Evolutionary conservation across 768 basidiomycete species (phyloP).

Genomic region (Pleurotus sapidus): DNA sequence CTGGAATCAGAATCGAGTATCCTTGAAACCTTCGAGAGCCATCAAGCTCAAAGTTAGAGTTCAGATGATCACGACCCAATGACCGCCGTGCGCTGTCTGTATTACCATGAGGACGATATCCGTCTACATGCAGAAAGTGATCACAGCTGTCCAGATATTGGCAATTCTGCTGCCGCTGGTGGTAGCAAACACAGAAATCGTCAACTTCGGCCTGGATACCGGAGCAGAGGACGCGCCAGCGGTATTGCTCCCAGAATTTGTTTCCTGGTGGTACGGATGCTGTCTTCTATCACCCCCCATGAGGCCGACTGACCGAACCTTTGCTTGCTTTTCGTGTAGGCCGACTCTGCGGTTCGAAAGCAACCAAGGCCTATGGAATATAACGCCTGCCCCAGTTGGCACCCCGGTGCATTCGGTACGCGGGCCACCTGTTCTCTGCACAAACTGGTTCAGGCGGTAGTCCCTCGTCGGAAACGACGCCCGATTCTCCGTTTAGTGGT

Average conservation of each 20-base stretch:
- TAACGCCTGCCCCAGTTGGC: conserved; percentile 39
- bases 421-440: conserved; percentile 13
- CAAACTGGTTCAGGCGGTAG: neutral
- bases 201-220: conserved; percentile 42
- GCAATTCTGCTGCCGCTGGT: neutral
- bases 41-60: no score
- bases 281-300: neutral
- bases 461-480: neutral
- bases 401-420: conserved; percentile 36
- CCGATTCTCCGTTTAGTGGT: neutral
- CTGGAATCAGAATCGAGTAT: no score
- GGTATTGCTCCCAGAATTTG: conserved; percentile 4
- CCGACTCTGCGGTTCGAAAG: conserved; percentile 29
- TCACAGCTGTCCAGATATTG: no score
- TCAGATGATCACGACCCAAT: no score
- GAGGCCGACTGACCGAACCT: neutral
- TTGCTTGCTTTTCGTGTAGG: conserved; percentile 24
- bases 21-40: no score
- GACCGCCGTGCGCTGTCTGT: no score
- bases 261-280: conserved; percentile 26
- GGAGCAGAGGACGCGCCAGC: neutral
- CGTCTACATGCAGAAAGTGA: no score
- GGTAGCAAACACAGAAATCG: conserved; percentile 63
- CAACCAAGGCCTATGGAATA: conserved; percentile 32
- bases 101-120: no score